Evolutionary conservation across 129 eudicot genomes (phyloP), one percentile per base, ranked within the genome.

Genomic region (Heracleum sosnowskyi): DNA sequence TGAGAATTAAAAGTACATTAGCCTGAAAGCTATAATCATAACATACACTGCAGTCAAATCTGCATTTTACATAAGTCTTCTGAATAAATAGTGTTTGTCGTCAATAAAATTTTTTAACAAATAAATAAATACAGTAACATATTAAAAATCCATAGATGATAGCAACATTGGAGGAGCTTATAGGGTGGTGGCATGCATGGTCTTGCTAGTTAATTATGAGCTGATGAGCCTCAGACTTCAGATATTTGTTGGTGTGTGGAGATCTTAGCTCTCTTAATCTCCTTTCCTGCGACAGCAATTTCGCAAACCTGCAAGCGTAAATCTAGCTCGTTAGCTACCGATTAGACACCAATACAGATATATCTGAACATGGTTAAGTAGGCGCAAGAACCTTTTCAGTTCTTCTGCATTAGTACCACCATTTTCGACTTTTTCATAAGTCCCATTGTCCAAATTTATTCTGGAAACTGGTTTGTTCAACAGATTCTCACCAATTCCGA

Each of bases 381-480:
- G 26, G 24, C 60, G 6, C 49, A 2, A 4, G 1, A 82, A 89
- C 91, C 86, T 90, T 84, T 79, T 85, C n/a, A 90, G 66, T 41
- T 91, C 88, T 26, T 82, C 80, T 39, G 81, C 86, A 78, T 90
- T 88, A n/a, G 87, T 86, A 15, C 83, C 83, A 17, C 73, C 84
- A 69, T 77, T 78, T 46, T 82, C 64, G 6, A 80, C 66, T 15
- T 87, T 81, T 76, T 88, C 83, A 28, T 31, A 78, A 8, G 62
- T 39, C 11, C 96, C 90, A 0, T 87, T 86, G 46, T 80, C 83
- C 71, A 85, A 75, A 53, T 90, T 84, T 13, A 90, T 82, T 79
- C 85, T 81, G 0, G 92, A 77, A 49, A 86, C 90, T 20, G 89
- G 90, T 68, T 88, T 90, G 57, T 86, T 83, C 81, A 90, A 44